Evolutionary conservation across 192 early-diverging fungal genomes (phyloP).

Genomic region (Geranomyces variabilis): DNA sequence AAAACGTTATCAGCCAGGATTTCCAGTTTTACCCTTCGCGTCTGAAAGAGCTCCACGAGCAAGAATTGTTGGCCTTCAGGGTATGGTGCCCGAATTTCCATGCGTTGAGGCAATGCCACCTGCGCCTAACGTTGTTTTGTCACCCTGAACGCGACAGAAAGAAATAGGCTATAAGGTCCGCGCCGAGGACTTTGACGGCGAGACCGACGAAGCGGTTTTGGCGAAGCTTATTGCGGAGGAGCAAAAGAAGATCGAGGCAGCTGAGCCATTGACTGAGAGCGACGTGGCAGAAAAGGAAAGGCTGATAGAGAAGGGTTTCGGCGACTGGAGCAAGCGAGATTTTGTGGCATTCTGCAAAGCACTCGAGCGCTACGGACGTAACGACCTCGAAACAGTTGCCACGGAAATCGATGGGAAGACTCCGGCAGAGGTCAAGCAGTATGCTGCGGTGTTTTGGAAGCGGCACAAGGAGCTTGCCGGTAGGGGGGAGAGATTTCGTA

Average conservation of each 20-base stretch:
- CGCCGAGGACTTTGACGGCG: conserved; percentile 34
- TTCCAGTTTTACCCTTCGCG: conserved; percentile 92
- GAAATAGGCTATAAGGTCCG: conserved; percentile 74
- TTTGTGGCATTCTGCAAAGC: conserved; percentile 86
- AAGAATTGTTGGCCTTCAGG: conserved; percentile 72
- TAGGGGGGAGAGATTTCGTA: conserved; percentile 20
- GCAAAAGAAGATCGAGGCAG: conserved; percentile 82
- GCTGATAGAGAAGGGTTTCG: conserved; percentile 68
- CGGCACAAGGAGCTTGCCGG: conserved; percentile 83
- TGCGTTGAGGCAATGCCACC: conserved; percentile 16
- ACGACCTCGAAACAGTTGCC: conserved; percentile 75
- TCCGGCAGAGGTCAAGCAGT: conserved; percentile 78
- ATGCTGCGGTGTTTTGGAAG: conserved; percentile 86
- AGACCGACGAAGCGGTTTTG: conserved; percentile 34
- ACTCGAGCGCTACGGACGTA: conserved; percentile 79
- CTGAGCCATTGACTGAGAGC: conserved; percentile 89
- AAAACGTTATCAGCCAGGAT: conserved; percentile 63
- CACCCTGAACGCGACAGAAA: conserved; percentile 28
- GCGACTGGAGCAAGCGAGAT: conserved; percentile 89
- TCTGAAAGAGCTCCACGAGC: conserved; percentile 78
- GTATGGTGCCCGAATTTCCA: conserved; percentile 13
- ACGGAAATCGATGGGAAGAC: conserved; percentile 93
- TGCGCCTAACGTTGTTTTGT: too few species aligned
- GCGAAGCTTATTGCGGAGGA: conserved; percentile 67
- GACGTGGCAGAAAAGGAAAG: conserved; percentile 76